Base-by-base conservation (phyloP, 1,284 basidiomycete genomes). In the Puccinia coronata region DNA sequence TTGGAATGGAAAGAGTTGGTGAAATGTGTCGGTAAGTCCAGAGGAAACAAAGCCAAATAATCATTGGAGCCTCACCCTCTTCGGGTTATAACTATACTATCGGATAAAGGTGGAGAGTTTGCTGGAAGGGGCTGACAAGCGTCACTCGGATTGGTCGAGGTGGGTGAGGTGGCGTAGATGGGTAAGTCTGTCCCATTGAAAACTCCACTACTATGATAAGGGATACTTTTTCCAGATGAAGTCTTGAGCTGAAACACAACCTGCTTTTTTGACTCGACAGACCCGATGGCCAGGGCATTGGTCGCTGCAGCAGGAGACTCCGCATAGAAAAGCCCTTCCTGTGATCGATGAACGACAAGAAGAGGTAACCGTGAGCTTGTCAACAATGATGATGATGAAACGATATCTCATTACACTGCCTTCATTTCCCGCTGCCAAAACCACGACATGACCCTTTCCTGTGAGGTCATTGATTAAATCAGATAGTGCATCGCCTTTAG, bases 391-490 rank as follows among this genome's bases (percentile, higher is more conserved):
- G 23, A 20, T 28, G 23, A 53, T 25, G n/a, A 4, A 57, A 11
- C 18, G 41, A 28, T n/a, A 12, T 14, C 8, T 67, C 9, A 28
- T 73, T 43, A 81, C 80, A 5, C 14, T 11, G 47, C 80, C 80
- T 49, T 74, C 71, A 70, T 81, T 81, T 41, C 80, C 80, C 34
- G 80, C 80, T 43, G 80, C 57, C 39, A 75, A 18, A 12, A 75
- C 16, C 20, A 75, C 34, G 9, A 36, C 61, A 28, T 39, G 36
- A 28, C 59, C 47, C 36, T 81, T 65, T 8, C 18, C 55, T 14
- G 75, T 61, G 25, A 74, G 51, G 18, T 47, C 20, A 28, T 75
- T 75, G n/a, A 75, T 53, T 9, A 69, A n/a, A 23, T 81, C 63
- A 31, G 74, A 41, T 51, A 74, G 41, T 12, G 39, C 49, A 23